Percentiles rank a stretch among this genome's conserved stretches.
Evolutionary conservation across 2,329 filamentous ascomycete genomes (phyloP).

Genomic region (Alternaria tenuissima): DNA sequence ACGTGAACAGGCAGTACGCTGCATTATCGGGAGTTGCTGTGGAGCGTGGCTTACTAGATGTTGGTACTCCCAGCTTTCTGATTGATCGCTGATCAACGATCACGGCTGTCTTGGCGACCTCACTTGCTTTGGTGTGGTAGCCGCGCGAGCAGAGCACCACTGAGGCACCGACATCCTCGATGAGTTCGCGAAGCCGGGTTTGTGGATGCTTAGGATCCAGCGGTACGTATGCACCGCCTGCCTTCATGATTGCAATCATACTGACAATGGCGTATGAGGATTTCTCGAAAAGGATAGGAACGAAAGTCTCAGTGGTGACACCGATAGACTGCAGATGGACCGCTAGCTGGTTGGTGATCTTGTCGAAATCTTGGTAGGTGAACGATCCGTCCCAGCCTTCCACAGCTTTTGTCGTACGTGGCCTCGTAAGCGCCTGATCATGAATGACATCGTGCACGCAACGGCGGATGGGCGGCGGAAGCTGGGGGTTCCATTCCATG

Average conservation of each 20-base stretch:
- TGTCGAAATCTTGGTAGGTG: slow-evolving; percentile 46
- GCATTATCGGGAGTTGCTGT: slow-evolving; percentile 54
- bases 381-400: slow-evolving; percentile 43
- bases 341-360: slow-evolving; percentile 38
- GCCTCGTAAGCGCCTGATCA: slow-evolving; percentile 41
- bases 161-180: slow-evolving; percentile 39
- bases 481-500: slow-evolving; percentile 39
- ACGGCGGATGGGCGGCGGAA: slow-evolving; percentile 34
- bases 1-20: slow-evolving; percentile 69
- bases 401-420: slow-evolving; percentile 39
- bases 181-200: slow-evolving; percentile 48
- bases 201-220: slow-evolving; percentile 50
- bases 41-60: slow-evolving; percentile 51
- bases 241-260: slow-evolving; percentile 51
- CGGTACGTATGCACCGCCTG: slow-evolving; percentile 49
- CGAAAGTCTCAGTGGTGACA: slow-evolving; percentile 39
- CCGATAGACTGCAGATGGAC: slow-evolving; percentile 37
- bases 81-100: slow-evolving; percentile 53
- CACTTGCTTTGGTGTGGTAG: slow-evolving; percentile 29
- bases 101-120: slow-evolving; percentile 33
- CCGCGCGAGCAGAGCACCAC: slow-evolving; percentile 39
- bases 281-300: slow-evolving; percentile 51
- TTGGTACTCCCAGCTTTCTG: slow-evolving; percentile 42
- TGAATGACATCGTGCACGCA: slow-evolving; percentile 42
- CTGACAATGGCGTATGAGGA: slow-evolving; percentile 42